Conservation (phyloP, 192 early-diverging fungal genomes). For the Linnemannia zychae region DNA sequence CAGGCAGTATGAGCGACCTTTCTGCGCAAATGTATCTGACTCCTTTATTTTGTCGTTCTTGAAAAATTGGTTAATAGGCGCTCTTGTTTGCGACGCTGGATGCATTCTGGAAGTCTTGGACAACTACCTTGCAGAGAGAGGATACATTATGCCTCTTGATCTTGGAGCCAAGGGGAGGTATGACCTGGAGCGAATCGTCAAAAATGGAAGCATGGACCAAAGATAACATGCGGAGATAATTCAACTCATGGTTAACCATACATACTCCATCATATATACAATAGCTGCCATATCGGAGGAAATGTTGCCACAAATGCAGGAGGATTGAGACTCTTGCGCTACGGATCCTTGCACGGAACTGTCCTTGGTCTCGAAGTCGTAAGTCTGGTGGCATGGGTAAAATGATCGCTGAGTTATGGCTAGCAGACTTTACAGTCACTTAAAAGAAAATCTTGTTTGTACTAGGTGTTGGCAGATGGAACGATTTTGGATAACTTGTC, state of each 20-base stretch:
- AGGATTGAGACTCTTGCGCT: constrained; percentile 94
- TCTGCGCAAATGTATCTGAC: background rate
- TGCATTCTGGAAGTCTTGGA: constrained; percentile 94
- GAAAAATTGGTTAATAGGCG: constrained; percentile 62
- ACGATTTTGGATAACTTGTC: constrained; percentile 88
- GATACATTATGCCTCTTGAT: constrained; percentile 96
- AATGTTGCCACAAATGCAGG: constrained; percentile 99
- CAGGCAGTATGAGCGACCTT: too few species aligned
- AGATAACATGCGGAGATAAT: too few species aligned
- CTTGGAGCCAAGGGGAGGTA: constrained; percentile 85
- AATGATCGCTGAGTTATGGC: background rate
- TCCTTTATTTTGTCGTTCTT: background rate
- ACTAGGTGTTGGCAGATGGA: constrained; percentile 87
- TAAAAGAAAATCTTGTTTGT: background rate
- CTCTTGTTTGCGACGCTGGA: constrained; percentile 92
- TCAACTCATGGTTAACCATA: background rate
- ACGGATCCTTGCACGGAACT: constrained; percentile 96
- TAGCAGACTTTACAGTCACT: background rate
- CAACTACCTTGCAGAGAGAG: constrained; percentile 85
- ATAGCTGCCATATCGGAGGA: constrained; percentile 97
- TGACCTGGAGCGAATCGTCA: background rate
- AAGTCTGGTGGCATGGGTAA: background rate
- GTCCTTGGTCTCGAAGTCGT: constrained; percentile 96
- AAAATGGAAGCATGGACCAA: background rate
- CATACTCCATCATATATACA: background rate